Conservation (phyloP, 1,284 basidiomycete species). For the Cutaneotrichosporon dermatis region DNA sequence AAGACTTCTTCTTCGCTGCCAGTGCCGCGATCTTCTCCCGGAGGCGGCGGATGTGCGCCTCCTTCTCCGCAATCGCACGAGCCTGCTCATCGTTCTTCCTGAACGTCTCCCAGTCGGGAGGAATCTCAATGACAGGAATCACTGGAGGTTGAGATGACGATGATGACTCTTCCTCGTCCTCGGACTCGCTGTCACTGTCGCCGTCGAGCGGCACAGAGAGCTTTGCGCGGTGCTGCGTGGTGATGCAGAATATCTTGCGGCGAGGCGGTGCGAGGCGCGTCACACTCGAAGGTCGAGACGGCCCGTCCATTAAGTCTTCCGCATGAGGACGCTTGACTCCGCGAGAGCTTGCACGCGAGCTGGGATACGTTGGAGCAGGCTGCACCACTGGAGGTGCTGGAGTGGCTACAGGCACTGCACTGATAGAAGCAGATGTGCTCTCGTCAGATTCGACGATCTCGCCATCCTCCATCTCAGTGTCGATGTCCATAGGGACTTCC, state of each 20-base stretch:
- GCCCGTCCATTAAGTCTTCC: constrained; percentile 39
- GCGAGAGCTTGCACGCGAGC: constrained; percentile 15
- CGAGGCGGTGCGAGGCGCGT: constrained; percentile 13
- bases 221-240: constrained; percentile 16
- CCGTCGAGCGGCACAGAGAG: constrained; percentile 30
- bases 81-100: neutral
- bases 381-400: neutral
- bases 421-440: neutral
- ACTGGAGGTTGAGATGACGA: neutral
- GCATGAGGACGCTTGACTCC: constrained; percentile 36
- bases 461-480: constrained; percentile 38
- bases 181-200: constrained; percentile 23
- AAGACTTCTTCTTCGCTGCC: constrained; percentile 15
- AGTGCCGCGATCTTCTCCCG: constrained; percentile 37
- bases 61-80: constrained; percentile 25
- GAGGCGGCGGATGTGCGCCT: constrained; percentile 32
- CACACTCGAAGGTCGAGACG: constrained; percentile 10
- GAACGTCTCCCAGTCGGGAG: constrained; percentile 6
- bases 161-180: constrained; percentile 15
- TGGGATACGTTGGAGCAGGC: neutral
- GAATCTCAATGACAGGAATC: constrained; percentile 4
- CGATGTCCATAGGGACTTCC: constrained; percentile 22
- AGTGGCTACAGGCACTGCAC: neutral
- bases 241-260: constrained; percentile 26
- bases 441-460: constrained; percentile 24